phyloP scores from a whole-genome alignment of 768 basidiomycete species.

The Dacryopinax primogenitus region DNA sequence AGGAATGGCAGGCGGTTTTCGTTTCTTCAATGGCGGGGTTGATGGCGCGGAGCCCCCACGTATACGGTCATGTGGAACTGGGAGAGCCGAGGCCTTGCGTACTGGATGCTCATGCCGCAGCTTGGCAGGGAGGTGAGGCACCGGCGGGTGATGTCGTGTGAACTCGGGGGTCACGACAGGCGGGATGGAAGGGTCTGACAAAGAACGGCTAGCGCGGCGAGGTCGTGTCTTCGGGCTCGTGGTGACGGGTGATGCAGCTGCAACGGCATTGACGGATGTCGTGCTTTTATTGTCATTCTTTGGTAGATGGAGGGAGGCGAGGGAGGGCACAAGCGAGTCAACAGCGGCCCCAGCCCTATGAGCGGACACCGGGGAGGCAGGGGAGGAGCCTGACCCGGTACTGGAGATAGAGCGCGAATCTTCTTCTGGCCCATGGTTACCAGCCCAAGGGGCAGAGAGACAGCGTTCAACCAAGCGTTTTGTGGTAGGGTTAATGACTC shows the following conservation, averaged over 20 bases:
- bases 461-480: slow-evolving; percentile 85
- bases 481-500: slow-evolving; percentile 77
- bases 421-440: slow-evolving; percentile 12
- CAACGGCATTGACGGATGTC: slow-evolving; percentile 18
- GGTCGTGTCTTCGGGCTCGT: neutral
- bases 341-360: neutral
- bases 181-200: neutral
- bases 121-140: neutral
- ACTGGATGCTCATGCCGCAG: neutral
- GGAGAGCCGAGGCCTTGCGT: neutral
- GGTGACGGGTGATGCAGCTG: slow-evolving; percentile 5
- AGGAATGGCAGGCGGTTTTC: neutral
- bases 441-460: slow-evolving; percentile 64
- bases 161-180: neutral
- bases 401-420: neutral
- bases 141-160: neutral
- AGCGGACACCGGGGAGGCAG: neutral
- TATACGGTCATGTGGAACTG: neutral
- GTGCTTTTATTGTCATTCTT: slow-evolving; percentile 13
- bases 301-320: neutral
- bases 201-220: neutral
- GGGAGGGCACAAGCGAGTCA: neutral
- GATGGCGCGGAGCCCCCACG: neutral
- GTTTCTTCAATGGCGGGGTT: neutral
- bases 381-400: neutral